phyloP scores from a whole-genome alignment of 371 early-diverging fungal species.

The Phascolomyces articulosus region DNA sequence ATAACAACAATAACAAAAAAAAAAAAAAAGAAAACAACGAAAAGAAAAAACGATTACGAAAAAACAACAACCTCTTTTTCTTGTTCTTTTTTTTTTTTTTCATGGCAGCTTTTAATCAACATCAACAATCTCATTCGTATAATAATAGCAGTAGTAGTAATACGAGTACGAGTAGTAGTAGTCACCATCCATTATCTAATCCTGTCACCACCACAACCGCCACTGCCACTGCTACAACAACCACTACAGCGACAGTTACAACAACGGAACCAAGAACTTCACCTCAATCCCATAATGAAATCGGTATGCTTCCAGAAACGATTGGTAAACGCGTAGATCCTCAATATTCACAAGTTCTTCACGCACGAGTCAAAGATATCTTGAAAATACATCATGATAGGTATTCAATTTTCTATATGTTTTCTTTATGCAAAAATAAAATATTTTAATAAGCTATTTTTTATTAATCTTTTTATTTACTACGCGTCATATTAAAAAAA shows the following conservation, averaged over 20 bases:
- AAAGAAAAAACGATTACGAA: not conserved
- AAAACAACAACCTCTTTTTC: too few relatives aligned
- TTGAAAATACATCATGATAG: conserved; percentile 40
- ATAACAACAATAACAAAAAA: not conserved
- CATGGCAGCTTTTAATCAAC: not conserved
- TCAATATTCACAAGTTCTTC: conserved; percentile 44
- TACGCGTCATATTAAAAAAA: not conserved
- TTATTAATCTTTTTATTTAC: not conserved
- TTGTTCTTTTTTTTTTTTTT: not conserved
- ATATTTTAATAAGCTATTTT: not conserved
- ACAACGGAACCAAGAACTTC: too few relatives aligned
- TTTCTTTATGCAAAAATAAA: not conserved
- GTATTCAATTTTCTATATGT: too few relatives aligned
- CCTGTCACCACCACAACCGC: too few relatives aligned
- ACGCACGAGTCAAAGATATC: conserved; percentile 43
- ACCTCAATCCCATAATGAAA: not conserved
- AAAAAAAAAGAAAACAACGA: not conserved
- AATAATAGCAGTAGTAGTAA: not conserved
- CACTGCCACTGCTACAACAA: too few relatives aligned
- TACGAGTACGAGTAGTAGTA: not conserved
- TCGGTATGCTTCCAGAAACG: conserved; percentile 27
- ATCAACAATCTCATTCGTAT: not conserved
- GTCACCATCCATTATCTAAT: not conserved
- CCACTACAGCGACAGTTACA: too few relatives aligned
- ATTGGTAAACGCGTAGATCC: conserved; percentile 59